These are phyloP conservation scores for Rhamnella rubrinervis DNA, from an alignment of 331 rosid genomes.

Conservation along the genomic window DNA sequence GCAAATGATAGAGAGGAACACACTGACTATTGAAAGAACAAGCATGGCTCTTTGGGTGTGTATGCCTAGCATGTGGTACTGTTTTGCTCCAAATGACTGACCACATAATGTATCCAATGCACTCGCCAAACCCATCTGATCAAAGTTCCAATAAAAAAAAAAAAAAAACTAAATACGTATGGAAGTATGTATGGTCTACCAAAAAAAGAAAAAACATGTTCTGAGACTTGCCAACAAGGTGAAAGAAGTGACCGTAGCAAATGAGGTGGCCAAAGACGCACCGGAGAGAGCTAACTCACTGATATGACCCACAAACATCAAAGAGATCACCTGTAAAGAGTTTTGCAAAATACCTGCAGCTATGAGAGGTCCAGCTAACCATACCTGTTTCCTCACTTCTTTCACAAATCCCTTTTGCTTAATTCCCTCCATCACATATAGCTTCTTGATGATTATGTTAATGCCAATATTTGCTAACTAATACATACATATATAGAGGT, in stretches of 20 bases:
- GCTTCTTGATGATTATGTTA: too few species aligned
- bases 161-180: too few species aligned
- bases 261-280: conserved; percentile 68
- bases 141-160: not conserved
- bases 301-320: conserved; percentile 78
- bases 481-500: too few species aligned
- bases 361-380: conserved; percentile 71
- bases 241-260: conserved; percentile 60
- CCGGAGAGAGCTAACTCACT: conserved; percentile 61
- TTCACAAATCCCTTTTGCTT: conserved; percentile 28
- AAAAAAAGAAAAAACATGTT: too few species aligned
- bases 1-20: not conserved
- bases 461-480: too few species aligned
- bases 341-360: conserved; percentile 40
- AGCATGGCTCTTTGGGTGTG: conserved; percentile 9
- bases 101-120: conserved; percentile 15
- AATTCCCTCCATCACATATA: not conserved
- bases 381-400: conserved; percentile 62
- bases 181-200: too few species aligned
- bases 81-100: conserved; percentile 13
- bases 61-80: conserved; percentile 6
- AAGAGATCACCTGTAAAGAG: conserved; percentile 42
- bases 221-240: conserved; percentile 50
- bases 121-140: not conserved
- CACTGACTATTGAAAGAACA: not conserved